A percentile compares a stretch with the other conserved stretches of the same genome.
Evolutionary conservation across 2,329 filamentous ascomycete species (phyloP).

Genomic region (Colletotrichum phormii): DNA sequence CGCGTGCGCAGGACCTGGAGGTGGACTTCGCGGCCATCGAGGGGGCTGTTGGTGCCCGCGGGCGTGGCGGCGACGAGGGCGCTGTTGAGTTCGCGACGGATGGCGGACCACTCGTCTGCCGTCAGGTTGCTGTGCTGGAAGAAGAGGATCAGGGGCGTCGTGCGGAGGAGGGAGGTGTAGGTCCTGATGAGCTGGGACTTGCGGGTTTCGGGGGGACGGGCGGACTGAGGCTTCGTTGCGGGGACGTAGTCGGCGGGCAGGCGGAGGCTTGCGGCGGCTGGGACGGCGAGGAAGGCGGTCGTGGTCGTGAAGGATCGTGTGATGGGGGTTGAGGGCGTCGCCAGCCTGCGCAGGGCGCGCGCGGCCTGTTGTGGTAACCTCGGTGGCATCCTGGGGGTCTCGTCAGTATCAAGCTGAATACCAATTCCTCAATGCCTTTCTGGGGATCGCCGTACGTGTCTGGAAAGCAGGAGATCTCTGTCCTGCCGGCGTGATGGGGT

Average conservation of each 20-base stretch:
- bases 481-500: conserved; percentile 19
- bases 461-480: conserved; percentile 16
- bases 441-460: conserved; percentile 12
- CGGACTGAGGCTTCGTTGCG: conserved; percentile 85
- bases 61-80: conserved; percentile 56
- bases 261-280: conserved; percentile 45
- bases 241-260: conserved; percentile 64
- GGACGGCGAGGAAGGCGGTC: conserved; percentile 37
- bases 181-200: conserved; percentile 89
- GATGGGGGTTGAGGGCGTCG: conserved; percentile 25
- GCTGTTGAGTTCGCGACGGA: conserved; percentile 56
- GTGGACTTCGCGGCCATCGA: conserved; percentile 73
- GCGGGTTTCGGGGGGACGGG: conserved; percentile 86
- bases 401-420: neutral
- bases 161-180: conserved; percentile 89
- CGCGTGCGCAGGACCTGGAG: conserved; percentile 88
- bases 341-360: conserved; percentile 35
- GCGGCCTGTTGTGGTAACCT: conserved; percentile 36
- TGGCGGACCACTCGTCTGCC: conserved; percentile 70
- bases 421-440: neutral
- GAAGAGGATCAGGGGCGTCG: conserved; percentile 85
- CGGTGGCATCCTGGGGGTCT: conserved; percentile 28
- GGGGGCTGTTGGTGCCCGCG: conserved; percentile 51
- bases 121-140: conserved; percentile 80
- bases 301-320: conserved; percentile 31